Percentiles rank a stretch among this genome's conserved stretches.
Conservation (phyloP, 768 basidiomycete genomes). For the Pluteus cervinus region DNA sequence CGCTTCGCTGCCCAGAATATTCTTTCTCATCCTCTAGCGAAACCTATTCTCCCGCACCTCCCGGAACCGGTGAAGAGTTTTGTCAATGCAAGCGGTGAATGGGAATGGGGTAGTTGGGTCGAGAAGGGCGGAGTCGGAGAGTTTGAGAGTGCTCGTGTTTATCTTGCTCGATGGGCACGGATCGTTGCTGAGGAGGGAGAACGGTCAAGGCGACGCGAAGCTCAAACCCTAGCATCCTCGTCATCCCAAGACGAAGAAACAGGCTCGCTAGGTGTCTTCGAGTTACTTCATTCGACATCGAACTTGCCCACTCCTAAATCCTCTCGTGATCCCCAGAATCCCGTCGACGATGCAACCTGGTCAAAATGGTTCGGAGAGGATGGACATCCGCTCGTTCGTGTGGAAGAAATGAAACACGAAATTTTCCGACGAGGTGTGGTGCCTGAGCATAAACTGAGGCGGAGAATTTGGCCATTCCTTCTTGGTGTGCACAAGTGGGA, state of each 20-base stretch:
- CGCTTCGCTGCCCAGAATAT: slow-evolving; percentile 93
- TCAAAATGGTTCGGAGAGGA: slow-evolving; percentile 70
- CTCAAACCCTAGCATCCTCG: slow-evolving; percentile 56
- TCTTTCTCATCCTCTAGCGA: slow-evolving; percentile 90
- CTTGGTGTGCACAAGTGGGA: slow-evolving; percentile 85
- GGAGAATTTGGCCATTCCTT: slow-evolving; percentile 86
- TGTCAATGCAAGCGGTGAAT: slow-evolving; percentile 85
- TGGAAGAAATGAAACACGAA: slow-evolving; percentile 68
- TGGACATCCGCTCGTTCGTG: slow-evolving; percentile 57
- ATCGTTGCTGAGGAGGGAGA: slow-evolving; percentile 99
- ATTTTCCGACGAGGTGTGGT: slow-evolving; percentile 74
- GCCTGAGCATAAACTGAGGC: slow-evolving; percentile 48
- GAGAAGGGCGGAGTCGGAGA: slow-evolving; percentile 92
- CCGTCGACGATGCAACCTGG: slow-evolving; percentile 73
- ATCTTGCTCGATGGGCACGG: slow-evolving; percentile 94
- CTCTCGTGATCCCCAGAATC: slow-evolving; percentile 74
- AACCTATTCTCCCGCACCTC: slow-evolving; percentile 92
- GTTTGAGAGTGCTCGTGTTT: slow-evolving; percentile 94
- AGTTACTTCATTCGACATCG: slow-evolving; percentile 71
- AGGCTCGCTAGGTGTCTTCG: slow-evolving; percentile 81
- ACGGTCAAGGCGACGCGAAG: slow-evolving; percentile 75
- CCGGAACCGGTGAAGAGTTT: slow-evolving; percentile 91
- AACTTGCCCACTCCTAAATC: slow-evolving; percentile 80
- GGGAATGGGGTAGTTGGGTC: slow-evolving; percentile 92
- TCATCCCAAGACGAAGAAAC: slow-evolving; percentile 51